A percentile compares a stretch with the other conserved stretches of the same genome.
phyloP scores from a whole-genome alignment of 1,284 basidiomycete genomes.

The Baeospora myosura region DNA sequence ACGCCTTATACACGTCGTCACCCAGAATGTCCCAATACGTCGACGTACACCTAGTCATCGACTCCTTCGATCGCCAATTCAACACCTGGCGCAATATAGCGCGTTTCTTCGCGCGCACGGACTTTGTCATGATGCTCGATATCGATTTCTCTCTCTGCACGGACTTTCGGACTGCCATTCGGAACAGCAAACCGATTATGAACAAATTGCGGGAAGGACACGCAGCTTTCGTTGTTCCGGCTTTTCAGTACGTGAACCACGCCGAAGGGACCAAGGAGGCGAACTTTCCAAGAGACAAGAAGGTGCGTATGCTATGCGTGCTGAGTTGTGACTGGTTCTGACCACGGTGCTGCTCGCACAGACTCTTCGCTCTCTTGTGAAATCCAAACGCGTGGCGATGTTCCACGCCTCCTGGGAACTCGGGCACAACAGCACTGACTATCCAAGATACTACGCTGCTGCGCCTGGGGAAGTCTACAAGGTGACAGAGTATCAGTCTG shows the following conservation, averaged over 20 bases:
- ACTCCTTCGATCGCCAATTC: conserved; percentile 74
- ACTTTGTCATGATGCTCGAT: conserved; percentile 83
- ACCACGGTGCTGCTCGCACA: conserved; percentile 19
- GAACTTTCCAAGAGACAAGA: conserved; percentile 61
- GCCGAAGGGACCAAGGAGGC: conserved; percentile 49
- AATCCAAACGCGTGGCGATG: conserved; percentile 50
- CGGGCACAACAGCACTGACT: conserved; percentile 77
- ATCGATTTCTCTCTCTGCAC: conserved; percentile 82
- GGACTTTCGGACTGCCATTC: conserved; percentile 58
- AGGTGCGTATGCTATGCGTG: conserved; percentile 27
- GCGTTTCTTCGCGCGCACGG: conserved; percentile 70
- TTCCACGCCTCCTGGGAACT: conserved; percentile 73
- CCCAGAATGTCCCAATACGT: conserved; percentile 61
- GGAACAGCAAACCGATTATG: conserved; percentile 28
- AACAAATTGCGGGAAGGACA: conserved; percentile 40
- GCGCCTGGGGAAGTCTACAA: conserved; percentile 63
- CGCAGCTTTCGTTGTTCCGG: conserved; percentile 70
- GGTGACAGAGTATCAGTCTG: conserved; percentile 66
- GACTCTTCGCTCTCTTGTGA: conserved; percentile 50
- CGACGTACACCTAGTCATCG: conserved; percentile 83
- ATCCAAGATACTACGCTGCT: conserved; percentile 58
- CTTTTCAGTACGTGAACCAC: conserved; percentile 68
- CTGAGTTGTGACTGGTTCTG: conserved; percentile 1
- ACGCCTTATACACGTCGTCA: conserved; percentile 57
- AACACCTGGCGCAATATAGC: conserved; percentile 85